A percentile compares a stretch with the other conserved stretches of the same genome.
Conservation (phyloP, 192 early-diverging fungal genomes). For the Coemansia javaensis region DNA sequence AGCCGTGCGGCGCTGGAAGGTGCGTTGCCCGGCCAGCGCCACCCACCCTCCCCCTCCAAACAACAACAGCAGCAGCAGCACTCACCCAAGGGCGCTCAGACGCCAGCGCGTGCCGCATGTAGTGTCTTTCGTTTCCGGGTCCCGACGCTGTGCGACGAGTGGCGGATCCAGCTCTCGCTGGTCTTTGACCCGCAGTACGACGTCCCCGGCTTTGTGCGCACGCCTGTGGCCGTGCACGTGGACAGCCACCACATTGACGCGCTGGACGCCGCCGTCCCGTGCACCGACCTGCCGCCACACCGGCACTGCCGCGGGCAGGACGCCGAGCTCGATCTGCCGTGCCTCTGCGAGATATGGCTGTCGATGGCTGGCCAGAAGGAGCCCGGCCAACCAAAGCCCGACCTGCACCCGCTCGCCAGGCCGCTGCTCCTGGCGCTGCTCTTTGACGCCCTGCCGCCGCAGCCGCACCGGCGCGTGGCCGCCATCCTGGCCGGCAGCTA, state of each 20-base stretch:
- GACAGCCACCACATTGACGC: constrained; percentile 21
- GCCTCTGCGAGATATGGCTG: constrained; percentile 36
- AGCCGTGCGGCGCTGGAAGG: constrained; percentile 1
- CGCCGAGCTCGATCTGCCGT: background rate
- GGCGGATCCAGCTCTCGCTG: constrained; percentile 15
- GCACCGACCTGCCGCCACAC: background rate
- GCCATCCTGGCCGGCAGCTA: constrained; percentile 19
- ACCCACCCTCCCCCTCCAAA: too few relatives aligned
- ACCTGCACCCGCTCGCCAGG: constrained; percentile 1
- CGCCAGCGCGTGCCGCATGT: background rate
- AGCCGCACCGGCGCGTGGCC: background rate
- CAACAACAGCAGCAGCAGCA: too few relatives aligned
- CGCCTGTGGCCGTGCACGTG: background rate
- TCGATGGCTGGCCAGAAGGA: background rate
- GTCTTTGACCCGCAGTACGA: constrained; percentile 17
- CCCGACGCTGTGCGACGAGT: constrained; percentile 23
- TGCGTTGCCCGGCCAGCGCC: too few relatives aligned
- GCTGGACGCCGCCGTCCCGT: constrained; percentile 16
- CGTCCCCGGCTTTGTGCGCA: constrained; percentile 5
- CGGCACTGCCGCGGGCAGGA: too few relatives aligned
- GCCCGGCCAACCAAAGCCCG: too few relatives aligned
- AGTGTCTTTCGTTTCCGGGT: constrained; percentile 22
- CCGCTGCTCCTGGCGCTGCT: constrained; percentile 16
- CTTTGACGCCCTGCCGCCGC: constrained; percentile 17
- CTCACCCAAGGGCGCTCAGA: background rate